Base-by-base conservation (phyloP, 2,329 filamentous ascomycete species). In the Cryphonectria japonica region DNA sequence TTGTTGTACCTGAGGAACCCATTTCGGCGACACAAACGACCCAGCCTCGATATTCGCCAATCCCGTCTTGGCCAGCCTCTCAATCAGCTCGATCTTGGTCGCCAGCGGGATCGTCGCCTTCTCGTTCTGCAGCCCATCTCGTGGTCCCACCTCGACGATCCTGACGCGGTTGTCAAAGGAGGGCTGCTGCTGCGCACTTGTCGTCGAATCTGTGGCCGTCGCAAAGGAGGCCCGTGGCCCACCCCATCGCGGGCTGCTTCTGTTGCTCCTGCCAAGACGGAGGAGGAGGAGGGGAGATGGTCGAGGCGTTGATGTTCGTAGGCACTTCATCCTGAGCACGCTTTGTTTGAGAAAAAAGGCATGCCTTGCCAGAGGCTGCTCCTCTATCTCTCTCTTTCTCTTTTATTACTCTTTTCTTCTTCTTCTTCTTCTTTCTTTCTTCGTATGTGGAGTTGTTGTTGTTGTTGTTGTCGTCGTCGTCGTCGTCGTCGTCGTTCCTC, bases 101-200 rank as follows among this genome's bases (percentile, higher is more conserved):
- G 86, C 84, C 14, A 93, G 83, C 0, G 92, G 84, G 74, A 97
- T 91, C 39, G 85, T 85, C 74, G 84, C 88, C 82, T 92, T 92
- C 83, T 96, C 92, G 78, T 96, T 97, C 79, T 97, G 93, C 68
- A 97, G 82, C n/a, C 93, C 93, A 83, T 97, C 93, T 74, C 93
- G 87, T 46, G 93, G 93, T 11, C 93, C 93, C 73, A 97, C 93
- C 83, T 97, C 93, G 73, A 96, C 91, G 54, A 97, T 90, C 80
- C 85, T 86, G 72, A 89, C 85, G 71, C 77, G 79, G 77, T 83
- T 85, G 77, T 84, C 82, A 71, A 74, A 75, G 29, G 76, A 71
- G 29, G 76, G 71, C 54, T 73, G 73, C 34, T 70, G 60, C 19
- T 39, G 34, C 34, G 71, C 60, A n/a, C 73, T 72, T 14, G 74